phyloP scores from a whole-genome alignment of 176 grass and related monocot genomes.

The Raddia distichophylla region DNA sequence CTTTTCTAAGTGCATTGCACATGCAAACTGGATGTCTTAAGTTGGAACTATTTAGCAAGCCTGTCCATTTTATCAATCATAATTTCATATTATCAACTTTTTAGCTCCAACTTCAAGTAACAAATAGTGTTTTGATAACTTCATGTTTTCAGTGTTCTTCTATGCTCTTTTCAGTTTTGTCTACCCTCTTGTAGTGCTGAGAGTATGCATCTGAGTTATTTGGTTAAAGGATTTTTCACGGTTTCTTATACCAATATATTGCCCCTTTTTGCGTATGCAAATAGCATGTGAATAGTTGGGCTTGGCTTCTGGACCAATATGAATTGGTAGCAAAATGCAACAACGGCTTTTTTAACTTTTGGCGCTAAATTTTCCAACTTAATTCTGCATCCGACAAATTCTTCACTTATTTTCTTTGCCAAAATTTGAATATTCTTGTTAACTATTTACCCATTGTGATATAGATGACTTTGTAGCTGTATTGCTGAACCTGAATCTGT shows the following conservation, averaged over 20 bases:
- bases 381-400: background rate
- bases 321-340: background rate
- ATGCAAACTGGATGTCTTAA: background rate
- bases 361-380: background rate
- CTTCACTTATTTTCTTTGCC: background rate
- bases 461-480: background rate
- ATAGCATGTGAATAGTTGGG: background rate
- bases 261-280: background rate
- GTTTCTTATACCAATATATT: background rate
- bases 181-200: background rate
- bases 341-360: background rate
- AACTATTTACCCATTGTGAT: background rate
- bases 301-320: background rate
- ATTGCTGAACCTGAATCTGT: background rate
- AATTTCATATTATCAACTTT: conserved; percentile 25
- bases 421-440: background rate
- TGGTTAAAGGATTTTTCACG: background rate
- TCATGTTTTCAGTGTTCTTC: background rate
- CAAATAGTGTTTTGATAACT: background rate
- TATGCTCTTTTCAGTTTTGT: background rate
- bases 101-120: background rate
- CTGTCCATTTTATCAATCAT: background rate
- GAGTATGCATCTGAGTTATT: background rate
- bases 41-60: background rate
- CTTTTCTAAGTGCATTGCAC: conserved; percentile 20